These are phyloP conservation scores for Cryptococcus floricola DNA, from an alignment of 1,284 basidiomycete species.

Conservation along the genomic window DNA sequence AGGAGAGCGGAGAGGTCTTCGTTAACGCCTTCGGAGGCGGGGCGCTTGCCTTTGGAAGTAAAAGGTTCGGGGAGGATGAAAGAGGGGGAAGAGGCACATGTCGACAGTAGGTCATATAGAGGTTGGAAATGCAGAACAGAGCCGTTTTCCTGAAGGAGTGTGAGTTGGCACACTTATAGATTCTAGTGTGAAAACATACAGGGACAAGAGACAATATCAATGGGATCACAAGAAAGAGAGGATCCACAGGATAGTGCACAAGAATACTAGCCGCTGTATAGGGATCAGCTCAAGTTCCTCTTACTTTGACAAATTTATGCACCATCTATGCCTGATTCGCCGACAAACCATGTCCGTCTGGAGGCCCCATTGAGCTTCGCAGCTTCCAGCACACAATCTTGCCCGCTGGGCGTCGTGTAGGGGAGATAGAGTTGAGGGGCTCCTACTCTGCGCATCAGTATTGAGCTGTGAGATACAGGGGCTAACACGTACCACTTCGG, in stretches of 20 bases:
- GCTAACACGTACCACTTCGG: conserved; percentile 31
- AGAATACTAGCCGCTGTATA: conserved; percentile 36
- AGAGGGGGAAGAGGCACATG: conserved; percentile 10
- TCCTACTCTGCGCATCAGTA: conserved; percentile 11
- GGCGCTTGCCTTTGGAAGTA: conserved; percentile 8
- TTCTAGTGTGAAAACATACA: conserved; percentile 21
- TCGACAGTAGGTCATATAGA: conserved; percentile 35
- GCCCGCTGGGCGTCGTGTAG: conserved; percentile 3
- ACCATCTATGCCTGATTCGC: conserved; percentile 36
- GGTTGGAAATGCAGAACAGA: conserved; percentile 33
- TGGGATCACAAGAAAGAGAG: conserved; percentile 41
- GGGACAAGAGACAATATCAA: conserved; percentile 28
- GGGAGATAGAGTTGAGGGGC: conserved; percentile 41
- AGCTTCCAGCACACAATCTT: conserved; percentile 28
- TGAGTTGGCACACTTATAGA: background rate
- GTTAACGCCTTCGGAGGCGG: conserved; percentile 17
- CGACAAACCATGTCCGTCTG: conserved; percentile 44
- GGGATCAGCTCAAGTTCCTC: background rate
- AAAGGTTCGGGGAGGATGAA: conserved; percentile 34
- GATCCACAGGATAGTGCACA: conserved; percentile 39
- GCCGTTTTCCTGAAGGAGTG: background rate
- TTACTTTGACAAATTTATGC: background rate
- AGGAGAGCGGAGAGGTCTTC: conserved; percentile 30
- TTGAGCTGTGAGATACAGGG: background rate
- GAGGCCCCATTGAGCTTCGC: conserved; percentile 30